Evolutionary conservation across 345 rosid species (phyloP).

Genomic region (Limnanthes douglasii): DNA sequence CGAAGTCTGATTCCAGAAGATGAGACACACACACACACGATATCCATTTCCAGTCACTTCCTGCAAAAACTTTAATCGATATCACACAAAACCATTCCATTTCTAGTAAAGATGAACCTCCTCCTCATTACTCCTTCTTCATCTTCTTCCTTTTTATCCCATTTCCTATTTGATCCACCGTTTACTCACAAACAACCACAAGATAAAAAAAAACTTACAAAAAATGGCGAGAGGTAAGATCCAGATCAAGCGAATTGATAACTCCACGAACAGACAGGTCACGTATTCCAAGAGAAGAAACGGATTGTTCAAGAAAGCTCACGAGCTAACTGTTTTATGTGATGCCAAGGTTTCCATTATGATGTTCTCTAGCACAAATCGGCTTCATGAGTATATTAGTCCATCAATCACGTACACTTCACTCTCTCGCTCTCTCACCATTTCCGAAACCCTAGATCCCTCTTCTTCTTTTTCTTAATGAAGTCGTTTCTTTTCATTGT

Average conservation of each 20-base stretch:
- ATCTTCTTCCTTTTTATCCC: no score
- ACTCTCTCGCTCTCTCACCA: slow-evolving; percentile 8
- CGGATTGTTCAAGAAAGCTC: slow-evolving; percentile 75
- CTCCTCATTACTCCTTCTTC: no score
- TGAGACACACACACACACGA: no score
- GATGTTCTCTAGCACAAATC: slow-evolving; percentile 59
- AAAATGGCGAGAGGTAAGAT: slow-evolving; percentile 81
- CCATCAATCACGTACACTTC: slow-evolving; percentile 42
- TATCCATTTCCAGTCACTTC: no score
- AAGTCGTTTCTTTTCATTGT: background rate
- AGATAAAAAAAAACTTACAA: no score
- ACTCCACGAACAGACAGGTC: slow-evolving; percentile 68
- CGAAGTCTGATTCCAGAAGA: no score
- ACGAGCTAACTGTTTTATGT: slow-evolving; percentile 62
- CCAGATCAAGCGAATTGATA: slow-evolving; percentile 83
- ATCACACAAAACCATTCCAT: no score
- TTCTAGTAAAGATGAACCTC: no score
- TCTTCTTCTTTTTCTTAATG: background rate
- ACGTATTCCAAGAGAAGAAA: slow-evolving; percentile 65
- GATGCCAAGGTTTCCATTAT: slow-evolving; percentile 70
- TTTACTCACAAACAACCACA: no score
- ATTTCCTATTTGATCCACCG: no score
- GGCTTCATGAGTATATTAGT: slow-evolving; percentile 62
- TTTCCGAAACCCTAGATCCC: no score
- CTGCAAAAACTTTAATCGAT: no score